Evolutionary conservation across 148 eudicot species (phyloP).

Genomic region (Suaeda aralocaspica): DNA sequence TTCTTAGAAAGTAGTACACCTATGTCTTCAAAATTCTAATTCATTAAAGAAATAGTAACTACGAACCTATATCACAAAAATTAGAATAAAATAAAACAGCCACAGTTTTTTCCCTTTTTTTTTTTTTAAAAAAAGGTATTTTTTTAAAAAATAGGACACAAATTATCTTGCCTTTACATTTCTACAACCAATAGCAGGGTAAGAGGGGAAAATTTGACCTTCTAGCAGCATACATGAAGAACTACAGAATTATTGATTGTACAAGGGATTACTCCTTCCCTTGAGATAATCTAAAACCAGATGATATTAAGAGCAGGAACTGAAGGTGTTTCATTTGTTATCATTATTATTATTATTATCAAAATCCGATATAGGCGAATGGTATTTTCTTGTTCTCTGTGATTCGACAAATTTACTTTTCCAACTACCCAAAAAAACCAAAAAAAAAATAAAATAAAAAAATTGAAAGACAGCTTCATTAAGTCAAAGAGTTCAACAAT

Average conservation of each 20-base stretch:
- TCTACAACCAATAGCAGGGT: background rate
- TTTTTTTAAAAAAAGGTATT: too few species aligned
- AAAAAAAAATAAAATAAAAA: too few species aligned
- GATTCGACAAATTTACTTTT: background rate
- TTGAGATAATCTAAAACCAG: background rate
- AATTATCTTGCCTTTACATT: background rate
- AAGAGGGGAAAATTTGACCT: background rate
- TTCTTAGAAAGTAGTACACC: too few species aligned
- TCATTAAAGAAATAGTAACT: too few species aligned
- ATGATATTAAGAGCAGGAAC: background rate
- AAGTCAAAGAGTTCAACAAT: background rate
- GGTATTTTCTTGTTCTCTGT: background rate
- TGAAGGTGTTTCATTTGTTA: background rate
- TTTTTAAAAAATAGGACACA: background rate
- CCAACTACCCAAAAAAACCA: too few species aligned
- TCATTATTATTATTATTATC: background rate
- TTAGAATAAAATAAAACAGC: too few species aligned
- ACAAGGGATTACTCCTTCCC: background rate
- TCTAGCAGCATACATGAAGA: background rate
- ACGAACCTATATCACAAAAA: too few species aligned
- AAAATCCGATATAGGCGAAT: background rate
- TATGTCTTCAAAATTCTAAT: too few species aligned
- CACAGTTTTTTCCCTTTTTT: too few species aligned
- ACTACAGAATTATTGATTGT: background rate
- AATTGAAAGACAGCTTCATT: background rate